Base-by-base conservation (phyloP, 1,139 yeast species). In the Yarrowia galli region DNA sequence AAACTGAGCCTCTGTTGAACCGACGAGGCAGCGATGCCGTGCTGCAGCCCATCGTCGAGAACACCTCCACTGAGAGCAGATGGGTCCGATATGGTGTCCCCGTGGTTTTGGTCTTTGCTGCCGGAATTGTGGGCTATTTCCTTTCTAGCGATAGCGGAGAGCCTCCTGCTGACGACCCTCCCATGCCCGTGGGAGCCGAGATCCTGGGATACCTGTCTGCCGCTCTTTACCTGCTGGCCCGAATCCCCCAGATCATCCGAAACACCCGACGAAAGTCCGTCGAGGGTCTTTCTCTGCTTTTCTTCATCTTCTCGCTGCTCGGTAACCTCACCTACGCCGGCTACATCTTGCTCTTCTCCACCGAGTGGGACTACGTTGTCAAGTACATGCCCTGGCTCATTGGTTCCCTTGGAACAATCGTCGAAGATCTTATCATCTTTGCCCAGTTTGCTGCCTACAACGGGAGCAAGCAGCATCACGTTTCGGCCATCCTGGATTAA, bases 251-350 rank as follows among this genome's bases (percentile, higher is more conserved):
- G 77, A 90, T 90, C 69, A 78, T 87, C 70, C 92, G 88, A 75
- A 90, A 90, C 77, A 84, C 89, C 77, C 76, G 78, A 69, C 82
- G 92, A 71, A 85, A 87, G 72, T 88, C 93, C 15, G 92, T 89
- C 48, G 85, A 86, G 70, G 96, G 96, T 0, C 83, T 90, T 69
- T 87, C 92, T 71, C 81, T 90, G 71, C 82, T 90, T 68, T 90
- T 90, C 78, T 89, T 90, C 79, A 78, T 90, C 70, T 87, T 90
- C 71, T 89, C 95, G 51, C 85, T 91, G 20, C 79, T 89, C 72
- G 96, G 96, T 32, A 90, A 91, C 76, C 75, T 89, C 71, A 88
- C 95, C 4, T 91, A 89, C 75, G 91, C 93, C 25, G 86, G 87
- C 65, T 93, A 90, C 74, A 90, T 90, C 68, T 79, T 90, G 69